A percentile compares a stretch with the other conserved stretches of the same genome.
phyloP scores from a whole-genome alignment of 139 green algal genomes.

The Closterium sp. region DNA sequence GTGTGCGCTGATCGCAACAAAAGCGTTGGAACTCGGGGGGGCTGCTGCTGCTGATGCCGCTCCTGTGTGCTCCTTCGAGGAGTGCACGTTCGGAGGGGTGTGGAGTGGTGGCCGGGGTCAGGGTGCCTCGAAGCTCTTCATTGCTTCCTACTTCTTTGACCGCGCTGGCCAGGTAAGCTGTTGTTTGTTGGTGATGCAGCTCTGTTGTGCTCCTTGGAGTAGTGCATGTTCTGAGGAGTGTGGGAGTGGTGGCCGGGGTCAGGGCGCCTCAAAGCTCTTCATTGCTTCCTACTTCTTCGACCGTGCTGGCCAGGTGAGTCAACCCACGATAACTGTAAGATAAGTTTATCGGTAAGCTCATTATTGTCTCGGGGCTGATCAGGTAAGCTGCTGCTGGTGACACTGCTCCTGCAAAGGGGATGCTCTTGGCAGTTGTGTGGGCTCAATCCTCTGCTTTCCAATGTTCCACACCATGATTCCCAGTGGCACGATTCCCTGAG shows the following conservation, averaged over 20 bases:
- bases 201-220: slow-evolving; percentile 43
- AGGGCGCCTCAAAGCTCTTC: slow-evolving; percentile 59
- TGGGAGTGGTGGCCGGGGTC: slow-evolving; percentile 57
- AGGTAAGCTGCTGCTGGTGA: neutral
- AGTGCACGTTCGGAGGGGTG: slow-evolving; percentile 90
- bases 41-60: neutral
- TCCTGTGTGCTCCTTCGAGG: slow-evolving; percentile 48
- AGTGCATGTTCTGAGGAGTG: slow-evolving; percentile 86
- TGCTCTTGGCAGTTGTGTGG: neutral
- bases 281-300: neutral
- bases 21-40: slow-evolving; percentile 37
- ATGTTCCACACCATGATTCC: too few relatives aligned
- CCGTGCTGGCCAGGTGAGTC: neutral
- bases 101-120: slow-evolving; percentile 65
- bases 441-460: too few relatives aligned
- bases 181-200: too few relatives aligned
- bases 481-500: too few relatives aligned
- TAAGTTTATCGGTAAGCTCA: too few relatives aligned
- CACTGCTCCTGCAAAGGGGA: neutral
- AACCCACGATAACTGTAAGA: too few relatives aligned
- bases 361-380: too few relatives aligned
- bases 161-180: slow-evolving; percentile 55
- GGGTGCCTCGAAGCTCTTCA: slow-evolving; percentile 69
- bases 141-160: slow-evolving; percentile 97
- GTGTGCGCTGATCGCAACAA: slow-evolving; percentile 48